phyloP scores from a whole-genome alignment of 306 rosid species.

The Spatholobus suberectus region DNA sequence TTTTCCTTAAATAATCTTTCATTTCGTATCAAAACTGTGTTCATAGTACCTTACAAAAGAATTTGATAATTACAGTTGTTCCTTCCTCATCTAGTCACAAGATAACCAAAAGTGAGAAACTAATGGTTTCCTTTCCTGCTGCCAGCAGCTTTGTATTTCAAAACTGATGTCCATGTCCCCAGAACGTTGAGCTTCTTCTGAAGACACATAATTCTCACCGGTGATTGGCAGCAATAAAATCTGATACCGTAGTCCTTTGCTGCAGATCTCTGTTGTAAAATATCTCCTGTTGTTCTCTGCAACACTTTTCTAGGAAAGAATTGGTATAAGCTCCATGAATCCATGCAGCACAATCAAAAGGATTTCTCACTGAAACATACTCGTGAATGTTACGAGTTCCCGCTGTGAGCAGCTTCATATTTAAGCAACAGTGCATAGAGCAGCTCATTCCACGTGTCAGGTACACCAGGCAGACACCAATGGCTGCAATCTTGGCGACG shows the following conservation, averaged over 20 bases:
- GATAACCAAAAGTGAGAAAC: constrained; percentile 22
- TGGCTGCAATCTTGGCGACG: constrained; percentile 95
- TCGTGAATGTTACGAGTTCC: constrained; percentile 35
- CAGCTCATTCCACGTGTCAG: constrained; percentile 90
- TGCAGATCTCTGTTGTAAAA: neutral
- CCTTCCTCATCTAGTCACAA: constrained; percentile 28
- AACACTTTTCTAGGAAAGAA: neutral
- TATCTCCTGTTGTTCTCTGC: neutral
- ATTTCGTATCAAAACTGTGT: constrained; percentile 37
- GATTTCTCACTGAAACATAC: constrained; percentile 5
- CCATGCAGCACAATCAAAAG: neutral
- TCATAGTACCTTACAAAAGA: constrained; percentile 13
- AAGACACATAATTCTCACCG: neutral
- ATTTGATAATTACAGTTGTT: constrained; percentile 33
- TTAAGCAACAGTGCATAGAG: constrained; percentile 73
- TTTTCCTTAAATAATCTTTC: constrained; percentile 4
- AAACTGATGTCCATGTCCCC: constrained; percentile 10
- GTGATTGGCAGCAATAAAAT: neutral
- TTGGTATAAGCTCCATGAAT: neutral
- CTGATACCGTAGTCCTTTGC: constrained; percentile 7
- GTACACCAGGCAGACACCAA: constrained; percentile 97
- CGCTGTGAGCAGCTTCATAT: constrained; percentile 39
- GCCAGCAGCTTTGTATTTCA: neutral
- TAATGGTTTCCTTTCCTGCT: neutral
- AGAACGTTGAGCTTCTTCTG: neutral